Evolutionary conservation across 257 asterid species (phyloP), one percentile per base, ranked within the genome.

Genomic region (Gentiana macrophylla): DNA sequence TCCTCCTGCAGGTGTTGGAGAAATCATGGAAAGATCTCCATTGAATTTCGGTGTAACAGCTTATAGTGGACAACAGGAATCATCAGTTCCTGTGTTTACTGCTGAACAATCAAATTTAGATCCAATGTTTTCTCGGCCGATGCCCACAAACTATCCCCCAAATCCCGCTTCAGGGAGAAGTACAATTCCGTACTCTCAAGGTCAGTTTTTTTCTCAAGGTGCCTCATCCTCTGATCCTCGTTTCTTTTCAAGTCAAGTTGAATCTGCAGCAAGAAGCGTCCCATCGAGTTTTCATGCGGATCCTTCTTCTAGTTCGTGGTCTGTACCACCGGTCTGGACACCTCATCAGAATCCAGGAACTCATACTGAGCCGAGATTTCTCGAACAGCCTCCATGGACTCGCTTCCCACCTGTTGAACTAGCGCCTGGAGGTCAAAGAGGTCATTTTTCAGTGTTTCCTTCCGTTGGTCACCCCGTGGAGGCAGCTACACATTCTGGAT

Each of bases 391-490:
- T 53, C 71, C 79, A 32, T 79, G 94, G 90, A 49, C 67, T 63
- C 75, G 74, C 41, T 72, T 62, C 50, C 74, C 79, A 53, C 65
- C 74, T 11, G 69, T 60, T 41, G 93, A 77, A 66, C 37, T 84
- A 34, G 94, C 79, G 46, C 59, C 81, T 55, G 84, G 80, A 50
- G 63, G 48, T 12, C 78, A 75, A 58, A 80, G 93, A 70, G 78
- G 81, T 59, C 77, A 72, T 55, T 73, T 77, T 69, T 43, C 74
- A 13, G 57, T 69, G 59, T 53, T 72, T n/a, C 76, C 93, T 72
- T 70, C 90, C 4, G 72, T 64, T 35, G 56, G 84, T 61, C 70
- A 82, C 49, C 74, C 81, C 10, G 82, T 72, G 60, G 94, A 74
- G 59, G 77, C 61, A 56, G 72, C 76, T 12, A 65, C 62, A 46